phyloP scores from a whole-genome alignment of 495 filamentous ascomycete genomes.

The Daldinia grandis region DNA sequence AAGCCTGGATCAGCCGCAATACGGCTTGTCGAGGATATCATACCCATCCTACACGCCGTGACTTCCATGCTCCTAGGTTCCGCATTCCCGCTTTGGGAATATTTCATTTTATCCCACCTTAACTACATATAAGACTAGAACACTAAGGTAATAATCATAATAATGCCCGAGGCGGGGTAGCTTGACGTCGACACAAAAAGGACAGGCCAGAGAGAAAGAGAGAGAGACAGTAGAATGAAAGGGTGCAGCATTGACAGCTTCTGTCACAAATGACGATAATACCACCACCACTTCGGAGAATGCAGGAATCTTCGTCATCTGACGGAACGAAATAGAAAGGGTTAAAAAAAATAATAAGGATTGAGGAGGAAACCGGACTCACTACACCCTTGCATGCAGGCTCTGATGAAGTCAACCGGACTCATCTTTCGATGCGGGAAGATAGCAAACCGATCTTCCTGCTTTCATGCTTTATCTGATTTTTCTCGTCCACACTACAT shows the following conservation, averaged over 20 bases:
- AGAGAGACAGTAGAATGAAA: constrained; percentile 24
- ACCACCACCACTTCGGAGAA: constrained; percentile 42
- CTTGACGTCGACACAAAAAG: constrained; percentile 26
- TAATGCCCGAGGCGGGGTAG: constrained; percentile 42
- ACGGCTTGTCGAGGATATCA: constrained; percentile 32
- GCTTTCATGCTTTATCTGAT: constrained; percentile 34
- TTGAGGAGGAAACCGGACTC: constrained; percentile 33
- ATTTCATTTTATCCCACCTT: constrained; percentile 35
- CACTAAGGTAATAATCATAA: constrained; percentile 39
- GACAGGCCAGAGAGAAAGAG: constrained; percentile 27
- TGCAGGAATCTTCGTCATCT: constrained; percentile 43
- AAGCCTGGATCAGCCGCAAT: constrained; percentile 44
- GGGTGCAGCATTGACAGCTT: constrained; percentile 33
- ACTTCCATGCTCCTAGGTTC: constrained; percentile 27
- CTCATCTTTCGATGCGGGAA: constrained; percentile 32
- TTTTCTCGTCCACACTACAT: constrained; percentile 30
- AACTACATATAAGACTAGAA: constrained; percentile 26
- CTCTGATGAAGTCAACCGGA: constrained; percentile 34
- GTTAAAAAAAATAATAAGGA: neutral
- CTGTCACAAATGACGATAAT: constrained; percentile 44
- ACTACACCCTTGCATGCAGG: constrained; percentile 34
- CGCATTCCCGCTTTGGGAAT: constrained; percentile 40
- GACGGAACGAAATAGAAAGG: constrained; percentile 35
- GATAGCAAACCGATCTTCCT: constrained; percentile 26
- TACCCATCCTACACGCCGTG: constrained; percentile 28